phyloP scores from a whole-genome alignment of 2,329 filamentous ascomycete genomes.

The Leptographium procerum region DNA sequence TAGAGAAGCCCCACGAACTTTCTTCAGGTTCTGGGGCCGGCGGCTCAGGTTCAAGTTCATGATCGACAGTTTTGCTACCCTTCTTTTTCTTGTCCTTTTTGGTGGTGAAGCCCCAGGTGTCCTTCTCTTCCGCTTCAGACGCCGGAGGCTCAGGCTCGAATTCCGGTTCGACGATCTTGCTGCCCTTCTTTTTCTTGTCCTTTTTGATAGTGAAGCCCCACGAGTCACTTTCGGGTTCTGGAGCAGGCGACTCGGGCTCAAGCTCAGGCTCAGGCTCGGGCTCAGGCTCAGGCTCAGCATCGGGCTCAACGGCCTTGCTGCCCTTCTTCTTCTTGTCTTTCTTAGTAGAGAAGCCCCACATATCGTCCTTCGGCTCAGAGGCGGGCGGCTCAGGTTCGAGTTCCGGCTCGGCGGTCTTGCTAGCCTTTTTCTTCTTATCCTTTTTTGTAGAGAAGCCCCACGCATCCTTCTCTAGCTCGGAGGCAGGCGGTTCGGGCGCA shows the following conservation, averaged over 20 bases:
- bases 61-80: conserved; percentile 7
- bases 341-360: conserved; percentile 20
- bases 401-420: background rate
- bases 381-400: background rate
- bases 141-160: background rate
- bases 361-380: background rate
- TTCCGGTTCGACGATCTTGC: conserved; percentile 6
- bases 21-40: background rate
- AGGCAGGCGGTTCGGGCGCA: background rate
- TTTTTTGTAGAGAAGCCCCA: conserved; percentile 11
- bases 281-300: background rate
- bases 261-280: background rate
- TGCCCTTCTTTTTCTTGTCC: conserved; percentile 18
- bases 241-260: background rate
- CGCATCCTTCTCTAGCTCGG: conserved; percentile 1
- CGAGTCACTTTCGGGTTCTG: background rate
- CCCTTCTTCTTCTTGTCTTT: conserved; percentile 19
- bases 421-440: conserved; percentile 17
- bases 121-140: conserved; percentile 3
- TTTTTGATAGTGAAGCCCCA: conserved; percentile 20
- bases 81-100: conserved; percentile 18
- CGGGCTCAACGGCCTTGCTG: conserved; percentile 12
- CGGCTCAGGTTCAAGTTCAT: conserved; percentile 14
- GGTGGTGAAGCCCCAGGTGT: conserved; percentile 4
- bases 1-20: conserved; percentile 18